A percentile compares a stretch with the other conserved stretches of the same genome.
Evolutionary conservation across 192 early-diverging fungal genomes (phyloP).

Genomic region (Dissophora globulifera): DNA sequence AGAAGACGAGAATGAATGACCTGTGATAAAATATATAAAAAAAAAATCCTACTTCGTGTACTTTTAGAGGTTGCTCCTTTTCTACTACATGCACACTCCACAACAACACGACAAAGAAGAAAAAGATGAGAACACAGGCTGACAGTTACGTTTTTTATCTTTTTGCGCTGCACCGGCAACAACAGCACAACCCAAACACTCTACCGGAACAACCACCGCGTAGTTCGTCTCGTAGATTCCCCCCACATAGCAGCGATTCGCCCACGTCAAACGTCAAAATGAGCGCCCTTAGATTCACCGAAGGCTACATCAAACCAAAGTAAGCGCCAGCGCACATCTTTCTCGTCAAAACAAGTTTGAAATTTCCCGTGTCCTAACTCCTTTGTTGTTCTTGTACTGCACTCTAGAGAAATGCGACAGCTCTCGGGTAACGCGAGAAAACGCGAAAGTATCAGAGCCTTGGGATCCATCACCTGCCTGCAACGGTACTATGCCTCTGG

Average conservation of each 20-base stretch:
- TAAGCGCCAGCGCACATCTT: slow-evolving; percentile 3
- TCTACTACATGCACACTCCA: too few species aligned
- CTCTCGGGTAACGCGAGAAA: slow-evolving; percentile 47
- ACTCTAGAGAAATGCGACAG: slow-evolving; percentile 6
- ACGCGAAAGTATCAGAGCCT: slow-evolving; percentile 60
- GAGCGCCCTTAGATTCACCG: slow-evolving; percentile 32
- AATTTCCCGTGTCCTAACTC: too few species aligned
- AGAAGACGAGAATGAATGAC: too few species aligned
- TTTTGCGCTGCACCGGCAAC: slow-evolving; percentile 5
- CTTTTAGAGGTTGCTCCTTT: too few species aligned
- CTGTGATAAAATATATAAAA: too few species aligned
- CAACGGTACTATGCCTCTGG: slow-evolving; percentile 68
- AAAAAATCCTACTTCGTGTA: too few species aligned
- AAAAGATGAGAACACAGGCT: slow-evolving; percentile 10
- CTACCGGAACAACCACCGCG: not conserved
- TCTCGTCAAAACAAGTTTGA: too few species aligned
- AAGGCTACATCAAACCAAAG: slow-evolving; percentile 47
- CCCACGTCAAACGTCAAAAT: slow-evolving; percentile 2
- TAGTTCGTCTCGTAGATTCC: too few species aligned
- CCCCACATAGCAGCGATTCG: not conserved
- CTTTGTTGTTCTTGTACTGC: not conserved
- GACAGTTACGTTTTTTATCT: slow-evolving; percentile 15
- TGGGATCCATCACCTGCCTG: slow-evolving; percentile 65
- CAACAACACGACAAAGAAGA: too few species aligned
- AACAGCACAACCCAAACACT: not conserved